Percentiles rank a stretch among this genome's conserved stretches.
These are phyloP conservation scores for Amanita molliuscula DNA, from an alignment of 768 basidiomycete species.

Conservation along the genomic window DNA sequence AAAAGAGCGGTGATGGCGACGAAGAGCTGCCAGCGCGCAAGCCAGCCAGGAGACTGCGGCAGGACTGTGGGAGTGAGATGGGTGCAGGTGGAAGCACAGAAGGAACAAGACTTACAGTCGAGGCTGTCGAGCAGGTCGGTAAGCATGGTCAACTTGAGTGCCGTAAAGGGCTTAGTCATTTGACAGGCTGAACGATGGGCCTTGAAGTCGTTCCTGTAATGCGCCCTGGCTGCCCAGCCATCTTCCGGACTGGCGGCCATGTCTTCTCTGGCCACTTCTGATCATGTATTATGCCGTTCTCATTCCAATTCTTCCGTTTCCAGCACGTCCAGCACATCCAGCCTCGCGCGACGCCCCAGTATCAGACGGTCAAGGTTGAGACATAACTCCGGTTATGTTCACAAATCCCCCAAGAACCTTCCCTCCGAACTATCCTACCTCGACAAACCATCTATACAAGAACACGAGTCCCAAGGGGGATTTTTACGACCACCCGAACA, in stretches of 20 bases:
- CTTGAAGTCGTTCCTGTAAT: constrained; percentile 5
- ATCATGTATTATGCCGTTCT: constrained; percentile 17
- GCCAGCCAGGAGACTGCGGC: constrained; percentile 54
- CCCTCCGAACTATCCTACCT: constrained; percentile 25
- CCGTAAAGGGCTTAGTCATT: constrained; percentile 6
- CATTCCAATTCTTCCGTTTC: constrained; percentile 37
- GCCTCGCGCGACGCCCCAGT: constrained; percentile 43
- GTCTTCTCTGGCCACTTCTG: constrained; percentile 15
- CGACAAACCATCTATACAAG: constrained; percentile 15
- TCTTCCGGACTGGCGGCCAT: constrained; percentile 10
- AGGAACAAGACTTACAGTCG: constrained; percentile 7
- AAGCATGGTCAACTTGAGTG: neutral
- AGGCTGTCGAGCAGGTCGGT: neutral
- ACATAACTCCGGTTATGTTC: constrained; percentile 25
- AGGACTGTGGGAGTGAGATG: constrained; percentile 32
- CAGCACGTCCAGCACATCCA: constrained; percentile 39
- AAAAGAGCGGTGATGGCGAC: constrained; percentile 71
- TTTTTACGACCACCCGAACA: constrained; percentile 8
- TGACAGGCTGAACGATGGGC: constrained; percentile 2
- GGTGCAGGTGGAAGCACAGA: neutral
- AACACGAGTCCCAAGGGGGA: constrained; percentile 12
- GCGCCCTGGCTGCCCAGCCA: constrained; percentile 9
- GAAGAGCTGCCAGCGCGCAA: constrained; percentile 85
- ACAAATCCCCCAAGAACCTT: constrained; percentile 15
- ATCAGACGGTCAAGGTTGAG: constrained; percentile 36